Evolutionary conservation across 139 green algal species (phyloP).

Genomic region (Chlorella ohadii): DNA sequence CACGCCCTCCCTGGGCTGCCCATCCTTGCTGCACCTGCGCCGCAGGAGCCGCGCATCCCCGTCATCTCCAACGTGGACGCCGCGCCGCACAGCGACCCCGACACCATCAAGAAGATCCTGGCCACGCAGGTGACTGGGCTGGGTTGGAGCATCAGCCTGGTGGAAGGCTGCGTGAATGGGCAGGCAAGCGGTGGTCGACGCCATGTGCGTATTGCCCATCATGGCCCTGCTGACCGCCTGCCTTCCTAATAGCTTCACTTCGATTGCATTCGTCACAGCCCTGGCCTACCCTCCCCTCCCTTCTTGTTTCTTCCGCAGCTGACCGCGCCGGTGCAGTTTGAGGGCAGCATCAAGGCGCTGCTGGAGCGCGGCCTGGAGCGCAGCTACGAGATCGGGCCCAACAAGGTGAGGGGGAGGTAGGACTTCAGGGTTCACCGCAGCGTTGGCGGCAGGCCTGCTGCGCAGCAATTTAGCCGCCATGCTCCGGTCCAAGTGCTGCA

Average conservation of each 20-base stretch:
- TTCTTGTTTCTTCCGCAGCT: too few species aligned
- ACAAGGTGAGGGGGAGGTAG: slow-evolving; percentile 49
- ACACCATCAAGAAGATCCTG: slow-evolving; percentile 92
- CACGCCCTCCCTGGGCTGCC: too few species aligned
- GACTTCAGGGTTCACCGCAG: not conserved
- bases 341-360: slow-evolving; percentile 89
- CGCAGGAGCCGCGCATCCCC: slow-evolving; percentile 88
- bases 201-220: too few species aligned
- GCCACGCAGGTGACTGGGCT: slow-evolving; percentile 76
- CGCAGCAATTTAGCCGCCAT: too few species aligned
- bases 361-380: slow-evolving; percentile 85
- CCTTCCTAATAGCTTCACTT: too few species aligned
- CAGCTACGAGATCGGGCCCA: slow-evolving; percentile 91
- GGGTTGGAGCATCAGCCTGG: not conserved
- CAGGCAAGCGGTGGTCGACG: too few species aligned
- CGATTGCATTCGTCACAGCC: too few species aligned
- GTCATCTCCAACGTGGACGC: slow-evolving; percentile 99
- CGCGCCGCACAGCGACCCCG: slow-evolving; percentile 93
- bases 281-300: too few species aligned
- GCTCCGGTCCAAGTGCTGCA: too few species aligned
- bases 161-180: too few species aligned
- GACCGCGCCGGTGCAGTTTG: slow-evolving; percentile 96
- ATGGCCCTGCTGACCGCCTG: too few species aligned
- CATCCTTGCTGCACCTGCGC: not conserved
- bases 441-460: too few species aligned